Evolutionary conservation across 345 rosid species (phyloP).

Genomic region (Eucalyptus camaldulensis): DNA sequence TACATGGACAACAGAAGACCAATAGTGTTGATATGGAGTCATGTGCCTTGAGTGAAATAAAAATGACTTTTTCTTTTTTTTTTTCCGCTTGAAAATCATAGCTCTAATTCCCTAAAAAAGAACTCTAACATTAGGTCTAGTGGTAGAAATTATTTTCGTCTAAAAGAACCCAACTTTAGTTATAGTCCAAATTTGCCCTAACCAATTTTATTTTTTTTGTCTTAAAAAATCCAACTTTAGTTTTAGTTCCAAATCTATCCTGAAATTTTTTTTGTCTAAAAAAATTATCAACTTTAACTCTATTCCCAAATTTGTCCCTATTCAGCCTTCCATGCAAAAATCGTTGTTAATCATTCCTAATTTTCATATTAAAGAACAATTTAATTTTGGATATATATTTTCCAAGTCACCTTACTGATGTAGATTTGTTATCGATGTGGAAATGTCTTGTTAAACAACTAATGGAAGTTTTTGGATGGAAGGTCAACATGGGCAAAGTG

Average conservation of each 20-base stretch:
- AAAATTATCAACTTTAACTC: not conserved
- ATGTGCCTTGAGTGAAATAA: not conserved
- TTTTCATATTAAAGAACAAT: not conserved
- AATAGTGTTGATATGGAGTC: not conserved
- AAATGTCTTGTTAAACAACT: not conserved
- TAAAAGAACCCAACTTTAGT: not conserved
- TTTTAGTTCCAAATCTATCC: not conserved
- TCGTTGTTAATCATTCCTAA: not conserved
- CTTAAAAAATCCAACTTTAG: not conserved
- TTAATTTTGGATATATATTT: not conserved
- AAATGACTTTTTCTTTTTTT: not conserved
- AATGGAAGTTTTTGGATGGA: not conserved
- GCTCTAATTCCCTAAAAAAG: not conserved
- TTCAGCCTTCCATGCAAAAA: accelerated
- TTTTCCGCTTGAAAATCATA: not conserved
- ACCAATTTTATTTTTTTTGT: not conserved
- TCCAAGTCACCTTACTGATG: not conserved
- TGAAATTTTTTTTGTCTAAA: not conserved
- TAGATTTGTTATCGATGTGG: not conserved
- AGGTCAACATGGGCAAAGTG: not conserved
- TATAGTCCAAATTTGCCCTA: not conserved
- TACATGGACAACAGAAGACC: not conserved
- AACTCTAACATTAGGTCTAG: not conserved
- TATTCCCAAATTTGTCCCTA: not conserved
- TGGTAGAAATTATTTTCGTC: not conserved